Evolutionary conservation across 306 rosid species (phyloP), one percentile per base, ranked within the genome.

Genomic region (Cucumis cinereus): DNA sequence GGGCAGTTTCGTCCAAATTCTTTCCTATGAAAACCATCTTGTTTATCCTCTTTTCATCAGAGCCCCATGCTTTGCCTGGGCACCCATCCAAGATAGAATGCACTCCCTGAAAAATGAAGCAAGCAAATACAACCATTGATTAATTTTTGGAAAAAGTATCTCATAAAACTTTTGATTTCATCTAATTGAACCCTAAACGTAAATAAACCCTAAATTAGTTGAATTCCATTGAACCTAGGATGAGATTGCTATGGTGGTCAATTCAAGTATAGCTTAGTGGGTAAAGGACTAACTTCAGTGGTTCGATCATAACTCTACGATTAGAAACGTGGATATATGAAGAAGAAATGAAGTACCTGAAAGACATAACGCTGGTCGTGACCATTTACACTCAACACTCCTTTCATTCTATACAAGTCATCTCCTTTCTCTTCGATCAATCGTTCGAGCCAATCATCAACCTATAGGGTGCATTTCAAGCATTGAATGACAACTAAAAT

Each of bases 371-470:
- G 89, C 63, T 93, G 93, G 56, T 91, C 92, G 6, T 87, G 86
- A 75, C 82, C 92, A 63, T 82, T 81, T 30, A 93, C 92, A 57
- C 90, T 85, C 75, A 93, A 85, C 69, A 91, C 83, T 23, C 98
- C 98, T 77, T 93, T 93, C 97, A 93, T 89, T 83, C 97, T 91
- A 81, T 93, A 93, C 79, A 93, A 87, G 81, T 93, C 97, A 56
- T 93, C 98, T 74, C 96, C 98, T 81, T 93, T 93, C 78, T 91
- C 97, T 80, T 87, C 98, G 41, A 89, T 79, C 84, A 93, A 49
- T 79, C 98, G 86, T 79, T 93, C 96, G 16, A 93, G 89, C 98
- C 98, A 93, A 84, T 93, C 98, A 15, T 93, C 97, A 40, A 89
- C 82, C 97, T 93, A 45, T 2, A 1, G 1, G 36, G 4, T 22